Evolutionary conservation across 2,329 filamentous ascomycete species (phyloP).

Genomic region (Colletotrichum tropicale): DNA sequence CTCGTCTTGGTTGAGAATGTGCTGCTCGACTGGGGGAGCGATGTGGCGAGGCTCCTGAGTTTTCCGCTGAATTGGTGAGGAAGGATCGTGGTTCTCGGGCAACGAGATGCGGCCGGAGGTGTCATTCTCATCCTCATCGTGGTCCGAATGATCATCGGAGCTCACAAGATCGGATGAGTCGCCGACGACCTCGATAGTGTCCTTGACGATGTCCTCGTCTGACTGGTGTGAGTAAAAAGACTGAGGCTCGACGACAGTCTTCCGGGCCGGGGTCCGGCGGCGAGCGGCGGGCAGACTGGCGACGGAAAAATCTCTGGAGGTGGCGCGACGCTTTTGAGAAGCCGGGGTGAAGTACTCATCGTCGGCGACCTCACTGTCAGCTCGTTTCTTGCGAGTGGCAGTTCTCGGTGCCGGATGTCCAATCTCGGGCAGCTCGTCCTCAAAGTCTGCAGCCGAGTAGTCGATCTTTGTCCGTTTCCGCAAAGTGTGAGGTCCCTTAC

Average conservation of each 20-base stretch:
- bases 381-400: constrained; percentile 33
- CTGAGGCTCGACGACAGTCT: constrained; percentile 31
- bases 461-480: constrained; percentile 61
- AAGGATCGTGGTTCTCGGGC: background rate
- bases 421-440: constrained; percentile 44
- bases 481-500: constrained; percentile 64
- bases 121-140: constrained; percentile 11
- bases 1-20: background rate
- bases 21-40: background rate
- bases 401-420: constrained; percentile 22
- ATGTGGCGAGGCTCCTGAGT: background rate
- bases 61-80: constrained; percentile 11
- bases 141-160: constrained; percentile 30
- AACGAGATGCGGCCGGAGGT: background rate
- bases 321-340: constrained; percentile 14
- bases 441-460: constrained; percentile 59
- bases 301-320: constrained; percentile 19
- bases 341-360: constrained; percentile 14
- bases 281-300: constrained; percentile 26
- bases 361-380: constrained; percentile 26
- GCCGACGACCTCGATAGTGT: constrained; percentile 62
- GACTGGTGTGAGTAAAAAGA: constrained; percentile 15
- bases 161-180: constrained; percentile 31
- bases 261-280: constrained; percentile 43
- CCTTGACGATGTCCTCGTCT: constrained; percentile 54